Percentiles rank a stretch among this genome's conserved stretches.
These are phyloP conservation scores for Teratosphaeria nubilosa DNA, from an alignment of 2,329 filamentous ascomycete species.

Conservation along the genomic window DNA sequence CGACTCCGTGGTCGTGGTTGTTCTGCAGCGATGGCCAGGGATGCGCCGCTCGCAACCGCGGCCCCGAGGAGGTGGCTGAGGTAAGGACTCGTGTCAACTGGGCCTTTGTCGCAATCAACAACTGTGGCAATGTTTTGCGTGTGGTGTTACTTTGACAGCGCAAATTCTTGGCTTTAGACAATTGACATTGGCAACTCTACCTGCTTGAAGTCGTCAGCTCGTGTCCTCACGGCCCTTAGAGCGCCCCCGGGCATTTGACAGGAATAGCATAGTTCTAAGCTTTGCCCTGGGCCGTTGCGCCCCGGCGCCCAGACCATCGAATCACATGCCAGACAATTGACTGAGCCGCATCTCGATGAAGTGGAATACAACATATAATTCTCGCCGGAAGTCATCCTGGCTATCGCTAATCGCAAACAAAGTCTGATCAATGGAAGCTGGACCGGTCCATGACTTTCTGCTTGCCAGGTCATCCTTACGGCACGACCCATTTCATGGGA, in stretches of 20 bases:
- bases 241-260: background rate
- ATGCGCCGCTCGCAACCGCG: background rate
- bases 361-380: too few relatives aligned
- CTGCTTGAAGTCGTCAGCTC: background rate
- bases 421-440: background rate
- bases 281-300: background rate
- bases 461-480: background rate
- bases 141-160: background rate
- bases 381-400: too few relatives aligned
- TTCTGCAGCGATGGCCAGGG: background rate
- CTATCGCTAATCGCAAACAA: too few relatives aligned
- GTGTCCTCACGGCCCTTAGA: background rate
- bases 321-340: background rate
- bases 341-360: background rate
- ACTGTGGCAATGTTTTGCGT: background rate
- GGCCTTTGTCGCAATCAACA: background rate
- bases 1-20: background rate
- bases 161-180: background rate
- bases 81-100: background rate
- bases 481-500: background rate
- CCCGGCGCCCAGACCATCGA: background rate
- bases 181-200: background rate
- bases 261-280: background rate
- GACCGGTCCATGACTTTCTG: background rate
- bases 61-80: background rate